Conservation (phyloP, 345 rosid genomes). For the Garcia nutans region DNA sequence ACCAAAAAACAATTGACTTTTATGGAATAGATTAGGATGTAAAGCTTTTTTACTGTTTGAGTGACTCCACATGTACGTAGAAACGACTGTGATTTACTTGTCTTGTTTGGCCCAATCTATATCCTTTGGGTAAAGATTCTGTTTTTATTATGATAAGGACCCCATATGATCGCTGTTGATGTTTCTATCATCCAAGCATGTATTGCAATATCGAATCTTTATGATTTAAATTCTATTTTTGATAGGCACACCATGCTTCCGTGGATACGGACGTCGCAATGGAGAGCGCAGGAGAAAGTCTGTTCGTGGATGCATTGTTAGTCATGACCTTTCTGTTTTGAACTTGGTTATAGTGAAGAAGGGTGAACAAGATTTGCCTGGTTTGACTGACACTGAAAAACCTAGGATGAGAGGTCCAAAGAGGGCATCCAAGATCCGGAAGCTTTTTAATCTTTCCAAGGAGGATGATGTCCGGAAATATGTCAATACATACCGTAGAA, state of each 20-base stretch:
- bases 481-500: slow-evolving; percentile 78
- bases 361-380: slow-evolving; percentile 76
- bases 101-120: not conserved
- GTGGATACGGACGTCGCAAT: slow-evolving; percentile 70
- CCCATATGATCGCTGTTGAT: no score
- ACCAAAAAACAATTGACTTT: not conserved
- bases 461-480: slow-evolving; percentile 81
- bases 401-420: slow-evolving; percentile 89
- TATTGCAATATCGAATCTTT: no score
- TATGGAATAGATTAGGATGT: not conserved
- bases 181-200: not conserved
- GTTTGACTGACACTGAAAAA: slow-evolving; percentile 67
- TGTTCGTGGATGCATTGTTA: slow-evolving; percentile 86
- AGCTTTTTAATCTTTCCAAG: slow-evolving; percentile 66
- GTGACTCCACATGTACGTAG: not conserved
- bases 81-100: not conserved
- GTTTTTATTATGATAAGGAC: no score
- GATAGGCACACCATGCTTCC: slow-evolving; percentile 74
- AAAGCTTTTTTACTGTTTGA: not conserved
- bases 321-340: slow-evolving; percentile 74
- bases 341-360: slow-evolving; percentile 79
- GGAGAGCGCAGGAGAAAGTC: slow-evolving; percentile 86
- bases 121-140: not conserved
- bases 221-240: not conserved
- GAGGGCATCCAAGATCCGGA: slow-evolving; percentile 78